Evolutionary conservation across 1,284 basidiomycete genomes (phyloP).

Genomic region (Agroathelia rolfsii): DNA sequence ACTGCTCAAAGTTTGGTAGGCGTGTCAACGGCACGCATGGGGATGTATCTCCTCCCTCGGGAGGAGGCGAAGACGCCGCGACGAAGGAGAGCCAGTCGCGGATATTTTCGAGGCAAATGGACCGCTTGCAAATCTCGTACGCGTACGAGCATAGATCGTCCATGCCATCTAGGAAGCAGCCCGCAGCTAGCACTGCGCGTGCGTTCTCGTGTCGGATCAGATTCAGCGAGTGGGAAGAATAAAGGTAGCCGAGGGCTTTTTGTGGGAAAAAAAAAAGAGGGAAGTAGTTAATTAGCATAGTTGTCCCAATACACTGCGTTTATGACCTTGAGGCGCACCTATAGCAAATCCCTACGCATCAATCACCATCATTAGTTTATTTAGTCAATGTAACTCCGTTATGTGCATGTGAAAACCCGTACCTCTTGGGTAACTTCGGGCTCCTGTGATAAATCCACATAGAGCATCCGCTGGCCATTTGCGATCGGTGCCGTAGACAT

Average conservation of each 20-base stretch:
- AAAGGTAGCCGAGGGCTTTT: slow-evolving; percentile 70
- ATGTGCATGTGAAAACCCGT: slow-evolving; percentile 20
- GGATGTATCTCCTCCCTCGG: no score
- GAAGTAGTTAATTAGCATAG: no score
- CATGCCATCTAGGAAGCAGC: slow-evolving; percentile 76
- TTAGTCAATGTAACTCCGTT: neutral
- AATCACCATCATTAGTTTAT: no score
- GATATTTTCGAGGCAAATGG: slow-evolving; percentile 66
- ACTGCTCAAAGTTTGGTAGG: slow-evolving; percentile 67
- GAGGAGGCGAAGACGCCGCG: no score
- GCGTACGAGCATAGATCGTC: slow-evolving; percentile 70
- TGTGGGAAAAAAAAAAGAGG: slow-evolving; percentile 11
- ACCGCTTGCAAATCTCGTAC: slow-evolving; percentile 67
- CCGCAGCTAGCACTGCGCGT: slow-evolving; percentile 72
- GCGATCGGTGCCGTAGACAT: slow-evolving; percentile 66
- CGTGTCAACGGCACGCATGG: no score
- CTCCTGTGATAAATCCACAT: slow-evolving; percentile 65
- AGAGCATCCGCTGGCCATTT: slow-evolving; percentile 53
- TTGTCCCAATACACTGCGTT: no score
- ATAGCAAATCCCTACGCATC: slow-evolving; percentile 66
- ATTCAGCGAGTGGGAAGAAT: slow-evolving; percentile 60
- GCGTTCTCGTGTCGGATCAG: slow-evolving; percentile 68
- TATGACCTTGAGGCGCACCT: slow-evolving; percentile 28
- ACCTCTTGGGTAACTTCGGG: slow-evolving; percentile 79
- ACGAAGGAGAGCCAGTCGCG: slow-evolving; percentile 70